Evolutionary conservation across 257 asterid genomes (phyloP).

Genomic region (Solanum rostratum): DNA sequence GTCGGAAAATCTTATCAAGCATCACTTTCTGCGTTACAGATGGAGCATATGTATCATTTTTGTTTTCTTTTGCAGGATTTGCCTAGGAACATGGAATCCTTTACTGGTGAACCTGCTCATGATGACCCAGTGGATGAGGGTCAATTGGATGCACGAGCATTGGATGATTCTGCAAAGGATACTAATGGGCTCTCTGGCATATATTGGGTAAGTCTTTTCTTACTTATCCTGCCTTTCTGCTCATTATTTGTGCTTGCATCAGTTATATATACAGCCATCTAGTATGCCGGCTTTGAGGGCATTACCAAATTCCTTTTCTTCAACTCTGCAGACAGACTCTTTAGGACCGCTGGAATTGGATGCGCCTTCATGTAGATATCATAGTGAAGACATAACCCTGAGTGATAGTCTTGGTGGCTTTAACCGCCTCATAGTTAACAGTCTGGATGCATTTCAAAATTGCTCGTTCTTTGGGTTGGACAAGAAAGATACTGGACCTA

Average conservation of each 20-base stretch:
- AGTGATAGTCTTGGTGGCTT: constrained; percentile 84
- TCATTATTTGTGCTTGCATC: neutral
- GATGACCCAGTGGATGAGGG: constrained; percentile 27
- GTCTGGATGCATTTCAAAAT: constrained; percentile 83
- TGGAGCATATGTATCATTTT: neutral
- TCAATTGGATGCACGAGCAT: constrained; percentile 20
- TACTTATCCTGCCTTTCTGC: neutral
- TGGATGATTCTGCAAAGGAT: constrained; percentile 46
- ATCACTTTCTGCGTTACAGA: neutral
- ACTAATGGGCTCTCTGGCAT: constrained; percentile 56
- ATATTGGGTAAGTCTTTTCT: constrained; percentile 64
- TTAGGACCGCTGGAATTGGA: constrained; percentile 93
- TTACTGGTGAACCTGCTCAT: constrained; percentile 13
- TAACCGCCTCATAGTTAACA: constrained; percentile 79
- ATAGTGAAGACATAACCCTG: constrained; percentile 62
- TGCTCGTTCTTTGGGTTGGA: constrained; percentile 80
- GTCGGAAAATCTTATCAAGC: neutral
- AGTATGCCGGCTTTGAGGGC: neutral
- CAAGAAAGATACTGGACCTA: constrained; percentile 50
- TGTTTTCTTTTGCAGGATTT: constrained; percentile 31
- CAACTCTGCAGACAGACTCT: constrained; percentile 73
- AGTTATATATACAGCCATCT: neutral
- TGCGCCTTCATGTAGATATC: constrained; percentile 74
- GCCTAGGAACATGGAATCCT: constrained; percentile 26
- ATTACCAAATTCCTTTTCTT: constrained; percentile 14